Conservation (phyloP, 768 basidiomycete genomes). For the Ramaria sp. region DNA sequence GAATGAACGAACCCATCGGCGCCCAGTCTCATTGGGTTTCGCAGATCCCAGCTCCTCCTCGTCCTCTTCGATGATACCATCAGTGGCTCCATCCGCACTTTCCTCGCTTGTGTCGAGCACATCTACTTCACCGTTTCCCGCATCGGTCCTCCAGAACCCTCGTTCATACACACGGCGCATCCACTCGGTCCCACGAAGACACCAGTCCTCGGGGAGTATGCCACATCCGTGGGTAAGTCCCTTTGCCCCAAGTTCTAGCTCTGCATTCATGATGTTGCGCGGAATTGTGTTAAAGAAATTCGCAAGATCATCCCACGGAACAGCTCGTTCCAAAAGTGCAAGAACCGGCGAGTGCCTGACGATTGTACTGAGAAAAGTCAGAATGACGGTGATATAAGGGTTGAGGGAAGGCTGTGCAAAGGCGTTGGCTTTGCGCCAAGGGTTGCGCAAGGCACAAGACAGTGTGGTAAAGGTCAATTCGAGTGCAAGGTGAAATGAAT, state of each 20-base stretch:
- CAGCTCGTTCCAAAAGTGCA: conserved; percentile 53
- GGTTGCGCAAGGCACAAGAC: conserved; percentile 53
- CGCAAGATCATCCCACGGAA: conserved; percentile 79
- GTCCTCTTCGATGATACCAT: conserved; percentile 67
- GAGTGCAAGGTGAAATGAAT: conserved; percentile 61
- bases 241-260: conserved; percentile 38
- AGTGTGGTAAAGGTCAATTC: conserved; percentile 75
- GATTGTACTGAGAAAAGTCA: conserved; percentile 82
- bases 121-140: conserved; percentile 61
- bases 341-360: conserved; percentile 53
- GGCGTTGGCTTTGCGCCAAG: conserved; percentile 46
- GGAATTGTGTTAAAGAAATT: conserved; percentile 53
- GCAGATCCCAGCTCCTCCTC: conserved; percentile 29
- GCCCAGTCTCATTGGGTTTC: conserved; percentile 28
- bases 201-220: conserved; percentile 90
- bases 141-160: conserved; percentile 87
- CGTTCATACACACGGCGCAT: conserved; percentile 82
- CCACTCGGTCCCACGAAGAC: conserved; percentile 94
- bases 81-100: conserved; percentile 38
- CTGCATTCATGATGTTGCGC: conserved; percentile 30
- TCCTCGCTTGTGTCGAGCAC: conserved; percentile 55
- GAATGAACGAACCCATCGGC: conserved; percentile 67
- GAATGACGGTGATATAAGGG: conserved; percentile 75
- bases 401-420: conserved; percentile 53
- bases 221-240: conserved; percentile 62